Conservation (phyloP, 2,329 filamentous ascomycete genomes). For the Rutstroemia sydowiana region DNA sequence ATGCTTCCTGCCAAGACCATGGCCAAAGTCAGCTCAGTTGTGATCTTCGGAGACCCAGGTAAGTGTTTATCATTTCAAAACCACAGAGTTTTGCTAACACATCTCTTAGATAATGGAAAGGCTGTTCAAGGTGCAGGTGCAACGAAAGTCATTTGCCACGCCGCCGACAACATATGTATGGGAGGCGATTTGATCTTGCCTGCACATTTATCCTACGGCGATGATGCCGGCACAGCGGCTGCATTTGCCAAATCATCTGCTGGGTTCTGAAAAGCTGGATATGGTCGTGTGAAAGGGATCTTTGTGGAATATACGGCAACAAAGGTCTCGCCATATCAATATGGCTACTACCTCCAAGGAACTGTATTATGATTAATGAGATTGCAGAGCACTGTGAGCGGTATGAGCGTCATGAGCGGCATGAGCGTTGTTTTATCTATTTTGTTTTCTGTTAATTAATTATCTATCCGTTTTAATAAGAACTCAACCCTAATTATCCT, state of each 20-base stretch:
- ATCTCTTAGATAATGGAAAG: conserved; percentile 18
- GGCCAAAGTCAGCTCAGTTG: conserved; percentile 17
- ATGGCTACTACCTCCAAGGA: too few relatives aligned
- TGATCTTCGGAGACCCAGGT: conserved; percentile 26
- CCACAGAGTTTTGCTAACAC: conserved; percentile 17
- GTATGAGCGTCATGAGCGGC: too few relatives aligned
- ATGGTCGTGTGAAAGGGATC: too few relatives aligned
- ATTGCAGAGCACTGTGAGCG: too few relatives aligned
- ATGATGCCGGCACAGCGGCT: conserved; percentile 19
- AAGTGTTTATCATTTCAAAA: conserved; percentile 13
- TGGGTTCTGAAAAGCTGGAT: not conserved
- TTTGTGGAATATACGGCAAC: too few relatives aligned
- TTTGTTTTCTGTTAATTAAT: too few relatives aligned
- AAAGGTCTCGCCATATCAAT: too few relatives aligned
- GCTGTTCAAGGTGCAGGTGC: conserved; percentile 16
- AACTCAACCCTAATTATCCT: too few relatives aligned
- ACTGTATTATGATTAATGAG: too few relatives aligned
- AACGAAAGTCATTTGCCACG: conserved; percentile 22
- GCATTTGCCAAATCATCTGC: conserved; percentile 14
- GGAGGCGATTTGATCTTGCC: conserved; percentile 13
- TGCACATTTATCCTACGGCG: conserved; percentile 21
- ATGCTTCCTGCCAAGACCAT: conserved; percentile 11
- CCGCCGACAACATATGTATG: conserved; percentile 21
- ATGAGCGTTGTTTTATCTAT: too few relatives aligned
- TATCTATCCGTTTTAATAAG: too few relatives aligned